A percentile compares a stretch with the other conserved stretches of the same genome.
Evolutionary conservation across 345 rosid genomes (phyloP).

Genomic region (Dipteronia dyeriana): DNA sequence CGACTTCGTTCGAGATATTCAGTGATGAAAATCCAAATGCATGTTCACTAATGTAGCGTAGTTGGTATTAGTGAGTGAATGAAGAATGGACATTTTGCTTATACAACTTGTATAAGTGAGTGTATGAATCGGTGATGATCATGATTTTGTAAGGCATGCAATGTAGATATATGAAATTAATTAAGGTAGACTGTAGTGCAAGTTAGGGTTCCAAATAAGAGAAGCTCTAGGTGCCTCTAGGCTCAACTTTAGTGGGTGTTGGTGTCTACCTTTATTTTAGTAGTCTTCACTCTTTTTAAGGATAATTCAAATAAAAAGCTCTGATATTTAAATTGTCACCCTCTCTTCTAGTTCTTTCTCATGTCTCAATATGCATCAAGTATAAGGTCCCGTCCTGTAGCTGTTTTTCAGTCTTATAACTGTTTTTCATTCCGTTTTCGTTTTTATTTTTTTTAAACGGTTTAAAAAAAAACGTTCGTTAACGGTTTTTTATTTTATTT

Average conservation of each 20-base stretch:
- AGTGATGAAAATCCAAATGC: slow-evolving; percentile 93
- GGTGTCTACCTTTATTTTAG: slow-evolving; percentile 1
- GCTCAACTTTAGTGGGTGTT: background rate
- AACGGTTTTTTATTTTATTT: too few relatives aligned
- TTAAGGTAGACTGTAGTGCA: slow-evolving; percentile 16
- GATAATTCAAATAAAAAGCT: background rate
- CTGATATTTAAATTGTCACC: slow-evolving; percentile 13
- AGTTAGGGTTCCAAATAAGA: slow-evolving; percentile 13
- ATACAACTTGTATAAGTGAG: slow-evolving; percentile 30
- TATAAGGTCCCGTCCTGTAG: too few relatives aligned
- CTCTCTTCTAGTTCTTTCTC: background rate
- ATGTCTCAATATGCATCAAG: too few relatives aligned
- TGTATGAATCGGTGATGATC: background rate
- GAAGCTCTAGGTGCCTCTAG: background rate
- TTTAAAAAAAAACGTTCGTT: too few relatives aligned
- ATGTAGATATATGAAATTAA: slow-evolving; percentile 19
- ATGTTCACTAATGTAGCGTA: slow-evolving; percentile 65
- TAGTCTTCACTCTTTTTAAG: slow-evolving; percentile 18
- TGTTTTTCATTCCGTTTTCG: too few relatives aligned
- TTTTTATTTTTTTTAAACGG: too few relatives aligned
- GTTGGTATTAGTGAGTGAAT: background rate
- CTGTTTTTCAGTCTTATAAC: too few relatives aligned
- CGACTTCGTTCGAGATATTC: slow-evolving; percentile 70
- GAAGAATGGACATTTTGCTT: background rate
- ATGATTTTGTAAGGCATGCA: slow-evolving; percentile 26